Evolutionary conservation across 176 grass and related monocot genomes (phyloP), one percentile per base, ranked within the genome.

Genomic region (Eragrostis nindensis): DNA sequence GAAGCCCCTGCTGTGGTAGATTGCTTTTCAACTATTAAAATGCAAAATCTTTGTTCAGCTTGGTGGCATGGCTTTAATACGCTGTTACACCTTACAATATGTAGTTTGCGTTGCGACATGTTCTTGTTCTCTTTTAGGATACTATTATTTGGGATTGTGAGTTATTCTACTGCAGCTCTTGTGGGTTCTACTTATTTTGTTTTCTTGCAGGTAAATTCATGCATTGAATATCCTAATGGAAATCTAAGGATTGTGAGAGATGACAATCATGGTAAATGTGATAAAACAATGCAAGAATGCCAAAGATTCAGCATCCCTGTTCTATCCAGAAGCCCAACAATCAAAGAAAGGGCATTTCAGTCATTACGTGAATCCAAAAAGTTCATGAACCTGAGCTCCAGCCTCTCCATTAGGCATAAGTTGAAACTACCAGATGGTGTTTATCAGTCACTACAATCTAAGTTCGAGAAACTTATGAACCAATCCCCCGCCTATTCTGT

Each of bases 391-490:
- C 76, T 77, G 16, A 52, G 49, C 50, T 78, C 62, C n/a, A 19
- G 46, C 59, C 45, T 65, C 66, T 85, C 70, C 4, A 61, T 52
- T 48, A 81, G 83, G 48, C 91, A 91, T 73, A 78, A 86, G 64
- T 77, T 82, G 60, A 68, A 83, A 30, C 39, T 75, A 70, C 38
- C 73, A 38, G 47, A 65, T 76, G 69, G 86, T 48, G 16, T 85
- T 74, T 59, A 62, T 76, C 83, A 80, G 67, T 89, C 86, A 54
- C 61, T 91, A 21, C 64, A 75, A 77, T 72, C 74, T 79, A 86
- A 68, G 81, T 82, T 93, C 10, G 83, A 85, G 83, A 89, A 89
- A 67, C 45, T 78, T 36, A 81, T 65, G 53, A 72, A 82, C 46
- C 21, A n/a, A 43, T 81, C 80, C 11, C 76, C 78, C 32, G 6